Conservation (phyloP, 2,329 filamentous ascomycete species). For the Sordariomycetes sp. region DNA sequence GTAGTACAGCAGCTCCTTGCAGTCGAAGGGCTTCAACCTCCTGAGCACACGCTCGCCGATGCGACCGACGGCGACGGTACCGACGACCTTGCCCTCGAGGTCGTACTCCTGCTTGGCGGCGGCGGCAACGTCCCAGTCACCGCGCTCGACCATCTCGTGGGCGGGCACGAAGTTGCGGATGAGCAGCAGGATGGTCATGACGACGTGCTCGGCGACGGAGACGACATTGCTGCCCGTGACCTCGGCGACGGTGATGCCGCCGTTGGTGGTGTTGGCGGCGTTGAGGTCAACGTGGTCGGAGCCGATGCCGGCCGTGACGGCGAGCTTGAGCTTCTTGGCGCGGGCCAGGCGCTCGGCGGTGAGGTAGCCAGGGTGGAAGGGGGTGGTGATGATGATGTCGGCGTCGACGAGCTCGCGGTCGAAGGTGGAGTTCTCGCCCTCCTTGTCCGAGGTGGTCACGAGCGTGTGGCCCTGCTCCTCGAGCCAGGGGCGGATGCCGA, state of each 20-base stretch:
- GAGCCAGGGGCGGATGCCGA: constrained; percentile 94
- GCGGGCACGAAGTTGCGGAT: constrained; percentile 98
- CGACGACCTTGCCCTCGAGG: constrained; percentile 93
- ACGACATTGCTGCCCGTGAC: constrained; percentile 98
- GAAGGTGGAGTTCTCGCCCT: constrained; percentile 84
- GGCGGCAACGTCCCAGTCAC: constrained; percentile 91
- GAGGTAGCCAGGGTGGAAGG: constrained; percentile 97
- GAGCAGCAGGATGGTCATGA: constrained; percentile 96
- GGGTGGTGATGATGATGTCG: constrained; percentile 98
- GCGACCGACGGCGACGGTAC: constrained; percentile 92
- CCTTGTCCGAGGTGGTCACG: constrained; percentile 96
- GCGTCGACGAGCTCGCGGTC: constrained; percentile 94
- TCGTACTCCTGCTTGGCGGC: constrained; percentile 99
- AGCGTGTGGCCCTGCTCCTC: constrained; percentile 95
- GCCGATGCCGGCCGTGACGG: constrained; percentile 93
- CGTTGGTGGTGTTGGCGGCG: constrained; percentile 96
- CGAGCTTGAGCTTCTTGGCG: constrained; percentile 98
- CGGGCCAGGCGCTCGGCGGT: constrained; percentile 92
- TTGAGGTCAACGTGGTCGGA: constrained; percentile 98
- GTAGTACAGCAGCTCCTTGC: constrained; percentile 99
- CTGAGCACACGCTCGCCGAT: constrained; percentile 97
- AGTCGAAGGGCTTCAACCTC: constrained; percentile 94
- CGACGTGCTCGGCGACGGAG: constrained; percentile 95
- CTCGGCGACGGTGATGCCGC: constrained; percentile 92
- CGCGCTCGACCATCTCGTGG: constrained; percentile 81